phyloP scores from a whole-genome alignment of 2,329 filamentous ascomycete genomes.

The Ramichloridium luteum region DNA sequence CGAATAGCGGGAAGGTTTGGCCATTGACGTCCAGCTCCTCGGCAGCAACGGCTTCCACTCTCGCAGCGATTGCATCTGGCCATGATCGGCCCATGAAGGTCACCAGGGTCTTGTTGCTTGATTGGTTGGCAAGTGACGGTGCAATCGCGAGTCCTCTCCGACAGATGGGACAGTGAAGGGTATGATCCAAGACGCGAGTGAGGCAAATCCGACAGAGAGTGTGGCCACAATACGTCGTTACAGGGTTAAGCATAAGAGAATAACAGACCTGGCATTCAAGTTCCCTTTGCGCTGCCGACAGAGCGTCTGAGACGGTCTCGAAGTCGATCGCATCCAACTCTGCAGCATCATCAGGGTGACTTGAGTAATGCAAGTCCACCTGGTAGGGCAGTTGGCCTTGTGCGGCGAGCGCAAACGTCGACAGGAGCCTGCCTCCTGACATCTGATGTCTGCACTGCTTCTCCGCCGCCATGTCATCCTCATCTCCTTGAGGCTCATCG shows the following conservation, averaged over 20 bases:
- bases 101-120: slow-evolving; percentile 51
- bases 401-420: slow-evolving; percentile 54
- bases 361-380: slow-evolving; percentile 16
- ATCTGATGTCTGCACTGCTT: slow-evolving; percentile 31
- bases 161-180: slow-evolving; percentile 68
- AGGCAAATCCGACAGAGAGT: slow-evolving; percentile 78
- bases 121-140: slow-evolving; percentile 36
- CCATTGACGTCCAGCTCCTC: slow-evolving; percentile 46
- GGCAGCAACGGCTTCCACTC: slow-evolving; percentile 42
- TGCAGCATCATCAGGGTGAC: slow-evolving; percentile 24
- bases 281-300: slow-evolving; percentile 52
- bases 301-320: slow-evolving; percentile 44
- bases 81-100: slow-evolving; percentile 57
- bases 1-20: slow-evolving; percentile 58
- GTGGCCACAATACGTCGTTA: slow-evolving; percentile 78
- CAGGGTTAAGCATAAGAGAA: slow-evolving; percentile 63
- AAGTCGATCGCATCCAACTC: slow-evolving; percentile 33
- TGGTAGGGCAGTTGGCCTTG: slow-evolving; percentile 47
- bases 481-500: slow-evolving; percentile 20
- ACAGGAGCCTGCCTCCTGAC: slow-evolving; percentile 48
- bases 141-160: slow-evolving; percentile 50
- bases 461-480: slow-evolving; percentile 23
- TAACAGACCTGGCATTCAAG: slow-evolving; percentile 87
- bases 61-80: slow-evolving; percentile 49
- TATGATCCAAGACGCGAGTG: slow-evolving; percentile 63